phyloP scores from a whole-genome alignment of 495 filamentous ascomycete genomes.

The Aspergillus affinis region DNA sequence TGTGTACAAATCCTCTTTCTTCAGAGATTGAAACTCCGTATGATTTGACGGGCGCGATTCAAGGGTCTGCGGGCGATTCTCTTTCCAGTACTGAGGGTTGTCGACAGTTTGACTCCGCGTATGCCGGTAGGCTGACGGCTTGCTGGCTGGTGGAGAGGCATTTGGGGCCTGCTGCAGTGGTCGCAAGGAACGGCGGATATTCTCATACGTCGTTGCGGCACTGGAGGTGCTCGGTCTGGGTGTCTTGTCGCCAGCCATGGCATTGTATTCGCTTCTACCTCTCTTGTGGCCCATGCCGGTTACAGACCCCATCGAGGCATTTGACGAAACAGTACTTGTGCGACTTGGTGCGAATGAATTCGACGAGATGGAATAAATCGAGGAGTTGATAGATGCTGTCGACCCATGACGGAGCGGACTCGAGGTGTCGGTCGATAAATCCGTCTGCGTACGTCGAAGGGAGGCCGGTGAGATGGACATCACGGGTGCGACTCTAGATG shows the following conservation, averaged over 20 bases:
- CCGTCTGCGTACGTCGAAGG: constrained; percentile 65
- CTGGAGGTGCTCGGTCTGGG: constrained; percentile 38
- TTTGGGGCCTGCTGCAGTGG: constrained; percentile 71
- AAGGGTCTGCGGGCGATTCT: constrained; percentile 34
- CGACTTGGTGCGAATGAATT: constrained; percentile 65
- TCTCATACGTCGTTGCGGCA: constrained; percentile 62
- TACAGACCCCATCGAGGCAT: constrained; percentile 62
- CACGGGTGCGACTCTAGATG: constrained; percentile 27
- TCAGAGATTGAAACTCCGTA: constrained; percentile 36
- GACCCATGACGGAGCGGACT: constrained; percentile 72
- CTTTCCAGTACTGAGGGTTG: constrained; percentile 37
- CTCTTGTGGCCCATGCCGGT: constrained; percentile 62
- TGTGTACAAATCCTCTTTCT: constrained; percentile 23
- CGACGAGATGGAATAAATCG: constrained; percentile 69
- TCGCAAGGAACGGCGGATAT: constrained; percentile 71
- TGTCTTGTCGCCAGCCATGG: constrained; percentile 42
- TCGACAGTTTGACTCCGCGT: constrained; percentile 45
- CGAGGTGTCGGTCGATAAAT: constrained; percentile 54
- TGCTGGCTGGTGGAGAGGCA: constrained; percentile 36
- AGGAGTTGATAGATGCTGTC: constrained; percentile 75
- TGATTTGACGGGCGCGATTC: constrained; percentile 29
- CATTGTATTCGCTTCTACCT: constrained; percentile 69
- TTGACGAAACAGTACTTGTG: constrained; percentile 76
- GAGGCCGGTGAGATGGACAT: constrained; percentile 42
- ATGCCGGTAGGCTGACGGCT: constrained; percentile 36